These are phyloP conservation scores for Trametes coccinea DNA, from an alignment of 768 basidiomycete genomes.

Conservation along the genomic window DNA sequence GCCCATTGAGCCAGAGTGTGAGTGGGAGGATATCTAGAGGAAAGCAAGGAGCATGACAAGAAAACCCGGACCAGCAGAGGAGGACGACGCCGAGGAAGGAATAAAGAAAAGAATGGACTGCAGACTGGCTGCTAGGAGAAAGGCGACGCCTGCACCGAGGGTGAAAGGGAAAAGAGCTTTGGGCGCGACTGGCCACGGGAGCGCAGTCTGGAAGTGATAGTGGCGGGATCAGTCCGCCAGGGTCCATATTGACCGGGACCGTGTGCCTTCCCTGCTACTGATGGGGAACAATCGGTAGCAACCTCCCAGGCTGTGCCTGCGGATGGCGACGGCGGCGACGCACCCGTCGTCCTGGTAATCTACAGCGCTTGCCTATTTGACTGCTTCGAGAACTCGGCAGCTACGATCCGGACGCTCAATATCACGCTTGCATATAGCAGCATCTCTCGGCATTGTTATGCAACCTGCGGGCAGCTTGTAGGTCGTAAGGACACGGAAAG, in stretches of 20 bases:
- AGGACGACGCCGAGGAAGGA: slow-evolving; percentile 26
- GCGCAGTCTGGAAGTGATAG: not conserved
- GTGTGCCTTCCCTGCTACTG: not conserved
- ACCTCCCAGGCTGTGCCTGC: slow-evolving; percentile 16
- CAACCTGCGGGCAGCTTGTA: too few species aligned
- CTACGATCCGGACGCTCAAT: not conserved
- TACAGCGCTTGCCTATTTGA: slow-evolving; percentile 4
- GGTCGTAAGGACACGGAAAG: too few species aligned
- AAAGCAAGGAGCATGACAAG: slow-evolving; percentile 23
- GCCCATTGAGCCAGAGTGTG: slow-evolving; percentile 41
- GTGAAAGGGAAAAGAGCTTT: slow-evolving; percentile 23
- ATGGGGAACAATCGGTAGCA: slow-evolving; percentile 18
- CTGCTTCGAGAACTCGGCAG: not conserved
- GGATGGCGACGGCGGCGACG: slow-evolving; percentile 10
- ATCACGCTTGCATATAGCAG: not conserved
- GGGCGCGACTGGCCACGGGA: not conserved
- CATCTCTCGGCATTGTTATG: too few species aligned
- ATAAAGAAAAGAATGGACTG: slow-evolving; percentile 48
- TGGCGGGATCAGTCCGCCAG: not conserved
- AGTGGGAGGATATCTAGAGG: slow-evolving; percentile 16
- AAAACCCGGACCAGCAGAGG: slow-evolving; percentile 28
- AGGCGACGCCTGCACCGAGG: slow-evolving; percentile 35
- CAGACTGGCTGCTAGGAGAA: slow-evolving; percentile 47
- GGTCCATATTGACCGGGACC: not conserved
- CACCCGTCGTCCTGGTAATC: slow-evolving; percentile 20